Conservation (phyloP, 768 basidiomycete species). For the Lactarius psammicola region DNA sequence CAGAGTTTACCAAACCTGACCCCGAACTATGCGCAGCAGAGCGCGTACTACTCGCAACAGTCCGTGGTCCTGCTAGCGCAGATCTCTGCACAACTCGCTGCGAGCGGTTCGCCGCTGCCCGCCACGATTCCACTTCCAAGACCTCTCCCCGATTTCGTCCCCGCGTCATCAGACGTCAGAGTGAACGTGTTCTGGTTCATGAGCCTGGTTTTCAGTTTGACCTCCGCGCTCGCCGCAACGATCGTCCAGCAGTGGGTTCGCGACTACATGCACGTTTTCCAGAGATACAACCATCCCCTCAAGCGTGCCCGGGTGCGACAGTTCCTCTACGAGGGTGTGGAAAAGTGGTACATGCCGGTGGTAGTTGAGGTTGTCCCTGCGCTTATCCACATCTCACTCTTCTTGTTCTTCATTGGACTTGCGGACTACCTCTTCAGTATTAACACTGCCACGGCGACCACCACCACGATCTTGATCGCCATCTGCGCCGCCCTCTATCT, state of each 20-base stretch:
- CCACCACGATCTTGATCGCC: slow-evolving; percentile 10
- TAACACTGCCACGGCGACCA: slow-evolving; percentile 18
- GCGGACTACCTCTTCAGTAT: slow-evolving; percentile 43
- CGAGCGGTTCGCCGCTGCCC: slow-evolving; percentile 1
- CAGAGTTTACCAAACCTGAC: slow-evolving; percentile 13
- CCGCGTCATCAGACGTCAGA: slow-evolving; percentile 37
- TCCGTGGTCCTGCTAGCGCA: slow-evolving; percentile 12
- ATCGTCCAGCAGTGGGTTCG: slow-evolving; percentile 27
- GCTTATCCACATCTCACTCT: slow-evolving; percentile 35
- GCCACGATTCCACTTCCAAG: not conserved
- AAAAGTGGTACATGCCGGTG: slow-evolving; percentile 41
- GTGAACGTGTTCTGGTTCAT: slow-evolving; percentile 45
- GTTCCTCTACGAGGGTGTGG: slow-evolving; percentile 39
- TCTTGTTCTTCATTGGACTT: slow-evolving; percentile 48
- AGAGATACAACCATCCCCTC: slow-evolving; percentile 32
- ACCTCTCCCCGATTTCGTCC: slow-evolving; percentile 10
- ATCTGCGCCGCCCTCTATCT: slow-evolving; percentile 20
- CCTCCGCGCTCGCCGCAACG: slow-evolving; percentile 44
- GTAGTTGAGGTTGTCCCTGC: slow-evolving; percentile 46
- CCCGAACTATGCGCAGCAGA: slow-evolving; percentile 12
- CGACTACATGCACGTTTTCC: slow-evolving; percentile 30
- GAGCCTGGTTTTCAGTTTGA: slow-evolving; percentile 40
- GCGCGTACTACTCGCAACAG: slow-evolving; percentile 2
- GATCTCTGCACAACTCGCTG: slow-evolving; percentile 18
- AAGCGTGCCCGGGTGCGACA: slow-evolving; percentile 45